These are phyloP conservation scores for Zymoseptoria crescenta DNA, from an alignment of 2,329 filamentous ascomycete genomes.

Conservation along the genomic window DNA sequence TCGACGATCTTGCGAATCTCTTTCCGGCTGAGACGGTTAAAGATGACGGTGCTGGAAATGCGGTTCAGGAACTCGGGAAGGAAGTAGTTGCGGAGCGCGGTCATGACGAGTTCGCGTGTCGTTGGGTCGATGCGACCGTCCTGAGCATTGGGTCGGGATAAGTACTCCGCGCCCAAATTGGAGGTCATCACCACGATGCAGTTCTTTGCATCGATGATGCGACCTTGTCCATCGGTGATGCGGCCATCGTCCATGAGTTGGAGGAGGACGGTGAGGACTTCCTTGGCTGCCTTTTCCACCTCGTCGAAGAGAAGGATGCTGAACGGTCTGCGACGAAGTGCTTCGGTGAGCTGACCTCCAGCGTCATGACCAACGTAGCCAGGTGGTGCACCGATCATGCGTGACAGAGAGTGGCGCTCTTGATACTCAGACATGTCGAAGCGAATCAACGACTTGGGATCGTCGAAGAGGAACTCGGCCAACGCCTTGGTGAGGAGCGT, in stretches of 20 bases:
- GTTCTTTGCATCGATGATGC: slow-evolving; percentile 90
- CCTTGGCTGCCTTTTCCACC: slow-evolving; percentile 97
- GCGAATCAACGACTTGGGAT: slow-evolving; percentile 93
- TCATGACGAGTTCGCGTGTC: slow-evolving; percentile 85
- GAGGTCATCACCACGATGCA: slow-evolving; percentile 99
- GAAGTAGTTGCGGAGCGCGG: slow-evolving; percentile 88
- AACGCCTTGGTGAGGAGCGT: slow-evolving; percentile 93
- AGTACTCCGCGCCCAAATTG: slow-evolving; percentile 89
- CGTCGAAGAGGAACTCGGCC: slow-evolving; percentile 96
- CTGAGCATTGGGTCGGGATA: slow-evolving; percentile 67
- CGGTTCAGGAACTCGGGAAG: slow-evolving; percentile 97
- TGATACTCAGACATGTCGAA: slow-evolving; percentile 99
- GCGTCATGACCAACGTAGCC: slow-evolving; percentile 96
- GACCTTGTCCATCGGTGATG: slow-evolving; percentile 95
- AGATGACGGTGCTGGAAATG: slow-evolving; percentile 93
- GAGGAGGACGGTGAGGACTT: slow-evolving; percentile 91
- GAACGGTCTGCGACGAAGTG: slow-evolving; percentile 87
- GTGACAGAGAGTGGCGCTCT: slow-evolving; percentile 86
- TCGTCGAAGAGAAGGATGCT: slow-evolving; percentile 97
- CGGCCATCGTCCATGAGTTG: slow-evolving; percentile 99
- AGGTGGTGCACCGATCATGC: slow-evolving; percentile 96
- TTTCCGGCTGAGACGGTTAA: slow-evolving; percentile 82
- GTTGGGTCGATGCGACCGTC: slow-evolving; percentile 80
- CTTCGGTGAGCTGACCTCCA: slow-evolving; percentile 91
- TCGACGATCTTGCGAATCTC: slow-evolving; percentile 97